Evolutionary conservation across 768 basidiomycete species (phyloP).

Genomic region (Boletus rufocinnamomeus): DNA sequence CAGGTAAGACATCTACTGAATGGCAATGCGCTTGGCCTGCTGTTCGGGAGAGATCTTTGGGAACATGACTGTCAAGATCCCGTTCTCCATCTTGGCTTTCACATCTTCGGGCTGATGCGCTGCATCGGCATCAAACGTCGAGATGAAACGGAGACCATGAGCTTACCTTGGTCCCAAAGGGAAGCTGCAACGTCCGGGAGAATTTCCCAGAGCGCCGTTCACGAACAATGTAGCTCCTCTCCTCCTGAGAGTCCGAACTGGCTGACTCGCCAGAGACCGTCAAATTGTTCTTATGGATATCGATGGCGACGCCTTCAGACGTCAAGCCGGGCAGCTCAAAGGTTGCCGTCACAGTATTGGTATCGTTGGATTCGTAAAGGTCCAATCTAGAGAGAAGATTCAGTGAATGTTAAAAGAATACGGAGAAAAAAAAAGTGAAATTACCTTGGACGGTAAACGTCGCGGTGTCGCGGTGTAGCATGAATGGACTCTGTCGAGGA

Average conservation of each 20-base stretch:
- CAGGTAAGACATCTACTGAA: slow-evolving; percentile 1
- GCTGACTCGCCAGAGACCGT: slow-evolving; percentile 48
- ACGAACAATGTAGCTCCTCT: slow-evolving; percentile 41
- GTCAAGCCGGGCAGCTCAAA: slow-evolving; percentile 59
- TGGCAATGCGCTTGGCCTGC: slow-evolving; percentile 44
- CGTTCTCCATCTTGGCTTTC: slow-evolving; percentile 49
- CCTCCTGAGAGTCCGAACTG: slow-evolving; percentile 34
- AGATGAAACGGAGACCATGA: background rate
- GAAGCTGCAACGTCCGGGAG: slow-evolving; percentile 47
- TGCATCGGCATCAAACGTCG: background rate
- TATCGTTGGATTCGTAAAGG: slow-evolving; percentile 49
- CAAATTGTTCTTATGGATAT: slow-evolving; percentile 48
- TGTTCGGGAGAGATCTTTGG: slow-evolving; percentile 44
- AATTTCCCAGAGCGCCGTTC: slow-evolving; percentile 50
- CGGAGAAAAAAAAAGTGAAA: rapidly evolving
- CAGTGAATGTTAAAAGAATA: too few relatives aligned
- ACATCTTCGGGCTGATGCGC: slow-evolving; percentile 42
- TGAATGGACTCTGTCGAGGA: background rate
- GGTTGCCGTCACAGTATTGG: slow-evolving; percentile 51
- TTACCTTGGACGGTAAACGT: slow-evolving; percentile 25
- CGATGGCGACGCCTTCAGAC: slow-evolving; percentile 49
- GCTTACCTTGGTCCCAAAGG: slow-evolving; percentile 47
- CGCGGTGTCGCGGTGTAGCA: background rate
- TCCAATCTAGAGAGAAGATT: slow-evolving; percentile 39
- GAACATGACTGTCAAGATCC: slow-evolving; percentile 49